Evolutionary conservation across 2,329 filamentous ascomycete genomes (phyloP).

Genomic region (Colletotrichum liaoningense): DNA sequence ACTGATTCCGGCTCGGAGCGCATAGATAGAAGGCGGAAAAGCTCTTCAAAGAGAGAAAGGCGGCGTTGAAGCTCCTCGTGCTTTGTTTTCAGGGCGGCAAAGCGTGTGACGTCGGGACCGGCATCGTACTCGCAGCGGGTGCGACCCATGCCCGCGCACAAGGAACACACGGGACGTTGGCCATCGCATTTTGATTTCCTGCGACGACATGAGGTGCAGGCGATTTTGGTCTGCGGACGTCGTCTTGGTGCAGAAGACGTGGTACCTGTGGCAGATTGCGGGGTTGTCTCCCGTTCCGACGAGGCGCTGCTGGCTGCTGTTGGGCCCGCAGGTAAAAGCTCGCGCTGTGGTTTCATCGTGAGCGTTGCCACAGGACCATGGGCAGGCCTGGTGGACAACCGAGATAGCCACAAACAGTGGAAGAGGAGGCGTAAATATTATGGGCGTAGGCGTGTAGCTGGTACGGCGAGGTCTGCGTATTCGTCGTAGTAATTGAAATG

Average conservation of each 20-base stretch:
- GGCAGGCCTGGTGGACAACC: conserved; percentile 8
- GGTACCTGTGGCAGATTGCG: conserved; percentile 22
- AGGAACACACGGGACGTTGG: conserved; percentile 33
- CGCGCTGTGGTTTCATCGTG: conserved; percentile 36
- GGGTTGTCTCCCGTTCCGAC: conserved; percentile 24
- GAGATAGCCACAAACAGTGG: conserved; percentile 5
- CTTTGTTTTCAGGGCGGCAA: conserved; percentile 33
- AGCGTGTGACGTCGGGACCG: conserved; percentile 35
- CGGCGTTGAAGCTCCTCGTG: conserved; percentile 34
- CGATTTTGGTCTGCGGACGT: conserved; percentile 35
- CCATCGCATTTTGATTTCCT: conserved; percentile 37
- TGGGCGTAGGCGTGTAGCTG: conserved; percentile 19
- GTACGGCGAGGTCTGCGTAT: conserved; percentile 18
- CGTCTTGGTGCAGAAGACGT: conserved; percentile 21
- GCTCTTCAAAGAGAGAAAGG: conserved; percentile 30
- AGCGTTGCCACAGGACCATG: conserved; percentile 18
- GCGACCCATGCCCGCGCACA: conserved; percentile 33
- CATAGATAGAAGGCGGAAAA: conserved; percentile 29
- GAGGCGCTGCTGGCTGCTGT: conserved; percentile 25
- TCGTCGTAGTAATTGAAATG: conserved; percentile 12
- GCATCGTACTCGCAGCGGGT: conserved; percentile 36
- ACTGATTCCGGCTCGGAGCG: conserved; percentile 35
- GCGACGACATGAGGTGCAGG: conserved; percentile 35
- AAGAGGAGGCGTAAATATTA: not conserved
- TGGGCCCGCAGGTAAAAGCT: conserved; percentile 35